Base-by-base conservation (phyloP, 495 filamentous ascomycete species). In the Corynascus novoguineensis region DNA sequence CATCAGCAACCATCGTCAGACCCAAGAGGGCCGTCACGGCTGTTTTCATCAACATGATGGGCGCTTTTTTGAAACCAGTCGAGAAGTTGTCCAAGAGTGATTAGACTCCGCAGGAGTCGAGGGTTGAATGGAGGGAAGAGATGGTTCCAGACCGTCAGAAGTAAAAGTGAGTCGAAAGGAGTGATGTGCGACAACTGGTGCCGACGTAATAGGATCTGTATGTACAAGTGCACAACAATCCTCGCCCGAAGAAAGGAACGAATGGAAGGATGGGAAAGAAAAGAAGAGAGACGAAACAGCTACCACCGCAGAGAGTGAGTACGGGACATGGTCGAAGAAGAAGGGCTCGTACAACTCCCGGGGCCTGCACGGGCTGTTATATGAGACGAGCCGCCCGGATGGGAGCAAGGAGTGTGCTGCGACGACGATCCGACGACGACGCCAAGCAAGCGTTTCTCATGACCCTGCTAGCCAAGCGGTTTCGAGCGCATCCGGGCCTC, bases 91-190 rank as follows among this genome's bases (percentile, higher is more conserved):
- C 58, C 57, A 47, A 46, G 59, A 35, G 48, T 53, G 45, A 58
- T 32, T 38, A 55, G 25, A 57, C 58, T 62, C 57, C 49, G 57
- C 51, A 41, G 52, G 60, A 61, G 63, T 44, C 40, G 32, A 15
- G 42, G 32, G 50, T 48, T 49, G 55, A 60, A 53, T 60, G 55
- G 34, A 34, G 49, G 55, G 54, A 41, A 55, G 55, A 68, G 69
- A 68, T 72, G 75, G 76, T 79, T 69, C 76, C 76, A 78, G 76
- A 77, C 76, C 75, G 66, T 63, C 52, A 59, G 45, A 61, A 57
- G 27, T 19, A 53, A 60, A 55, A 65, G 21, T 22, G 22, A 50
- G 61, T 61, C 21, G n/a, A 75, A 71, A 67, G 66, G 71, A 75
- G 63, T 69, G 72, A 64, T 71, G 65, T 62, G 67, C 57, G 72